Percentiles rank a stretch among this genome's conserved stretches.
Conservation (phyloP, 2,329 filamentous ascomycete genomes). For the Aureobasidium sp. region DNA sequence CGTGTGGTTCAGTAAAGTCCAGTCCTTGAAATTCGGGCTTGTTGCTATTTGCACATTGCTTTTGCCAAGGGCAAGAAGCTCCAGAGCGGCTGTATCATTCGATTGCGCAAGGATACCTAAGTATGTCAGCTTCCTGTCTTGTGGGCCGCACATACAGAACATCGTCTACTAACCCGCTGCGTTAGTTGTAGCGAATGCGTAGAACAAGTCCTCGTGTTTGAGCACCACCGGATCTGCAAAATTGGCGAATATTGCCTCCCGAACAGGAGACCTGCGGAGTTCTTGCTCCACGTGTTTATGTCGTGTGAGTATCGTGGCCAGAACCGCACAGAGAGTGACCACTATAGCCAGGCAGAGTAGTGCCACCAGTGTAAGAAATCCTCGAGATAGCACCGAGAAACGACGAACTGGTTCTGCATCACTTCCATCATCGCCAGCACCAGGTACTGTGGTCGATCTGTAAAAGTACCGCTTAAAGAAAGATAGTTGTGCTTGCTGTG, state of each 20-base stretch:
- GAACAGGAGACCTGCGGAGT: neutral
- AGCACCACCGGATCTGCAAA: conserved; percentile 31
- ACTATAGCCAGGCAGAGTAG: conserved; percentile 17
- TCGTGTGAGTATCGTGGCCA: conserved; percentile 15
- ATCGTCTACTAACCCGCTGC: conserved; percentile 15
- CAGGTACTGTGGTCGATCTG: neutral
- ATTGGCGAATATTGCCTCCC: conserved; percentile 22
- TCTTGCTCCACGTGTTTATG: neutral
- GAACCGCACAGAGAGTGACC: conserved; percentile 18
- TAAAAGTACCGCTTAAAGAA: conserved; percentile 21
- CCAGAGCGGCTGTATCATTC: conserved; percentile 11
- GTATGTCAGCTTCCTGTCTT: neutral
- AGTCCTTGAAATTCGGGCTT: conserved; percentile 27
- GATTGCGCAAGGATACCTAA: conserved; percentile 18
- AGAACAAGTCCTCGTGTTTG: conserved; percentile 26
- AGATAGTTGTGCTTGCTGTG: conserved; percentile 11
- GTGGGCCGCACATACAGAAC: neutral
- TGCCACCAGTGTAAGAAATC: conserved; percentile 14
- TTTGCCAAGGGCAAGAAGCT: conserved; percentile 18
- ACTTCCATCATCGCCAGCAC: conserved; percentile 4
- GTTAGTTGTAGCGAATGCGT: conserved; percentile 31
- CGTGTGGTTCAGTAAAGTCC: conserved; percentile 20
- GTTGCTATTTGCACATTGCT: conserved; percentile 31
- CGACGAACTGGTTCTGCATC: conserved; percentile 9
- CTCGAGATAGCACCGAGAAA: conserved; percentile 22